A percentile compares a stretch with the other conserved stretches of the same genome.
Evolutionary conservation across 768 basidiomycete genomes (phyloP).

Genomic region (Sporobolomyces pararoseus): DNA sequence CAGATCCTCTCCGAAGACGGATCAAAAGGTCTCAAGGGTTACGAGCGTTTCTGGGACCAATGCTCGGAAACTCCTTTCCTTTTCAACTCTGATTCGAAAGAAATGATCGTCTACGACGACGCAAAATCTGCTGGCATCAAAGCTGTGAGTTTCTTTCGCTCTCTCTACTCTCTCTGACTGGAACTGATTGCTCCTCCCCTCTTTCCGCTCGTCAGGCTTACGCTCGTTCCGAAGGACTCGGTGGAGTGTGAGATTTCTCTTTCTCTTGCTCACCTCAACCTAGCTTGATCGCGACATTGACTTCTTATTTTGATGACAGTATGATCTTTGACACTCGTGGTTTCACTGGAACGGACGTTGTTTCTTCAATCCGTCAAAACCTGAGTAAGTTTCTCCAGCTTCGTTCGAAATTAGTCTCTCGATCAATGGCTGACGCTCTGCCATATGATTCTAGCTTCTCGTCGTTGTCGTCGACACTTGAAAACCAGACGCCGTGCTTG

Average conservation of each 20-base stretch:
- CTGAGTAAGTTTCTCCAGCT: background rate
- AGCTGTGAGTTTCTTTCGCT: background rate
- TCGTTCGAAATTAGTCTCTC: background rate
- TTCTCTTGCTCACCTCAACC: too few species aligned
- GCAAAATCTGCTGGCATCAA: background rate
- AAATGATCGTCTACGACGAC: slow-evolving; percentile 38
- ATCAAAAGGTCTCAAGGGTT: slow-evolving; percentile 16
- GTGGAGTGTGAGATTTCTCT: slow-evolving; percentile 9
- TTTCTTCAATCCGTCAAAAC: slow-evolving; percentile 3
- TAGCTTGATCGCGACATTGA: background rate
- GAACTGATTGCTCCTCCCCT: too few species aligned
- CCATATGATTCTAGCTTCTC: background rate
- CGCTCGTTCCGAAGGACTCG: slow-evolving; percentile 15
- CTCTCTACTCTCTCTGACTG: background rate
- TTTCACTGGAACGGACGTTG: slow-evolving; percentile 9
- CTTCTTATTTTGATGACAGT: background rate
- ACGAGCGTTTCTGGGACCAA: slow-evolving; percentile 23
- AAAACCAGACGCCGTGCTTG: slow-evolving; percentile 3
- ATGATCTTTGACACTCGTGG: slow-evolving; percentile 26
- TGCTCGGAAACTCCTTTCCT: slow-evolving; percentile 39
- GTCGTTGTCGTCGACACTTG: slow-evolving; percentile 9
- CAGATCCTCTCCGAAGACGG: slow-evolving; percentile 28
- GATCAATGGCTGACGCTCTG: background rate
- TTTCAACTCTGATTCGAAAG: slow-evolving; percentile 19
- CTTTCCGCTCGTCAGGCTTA: background rate